Evolutionary conservation across 208 protist species (phyloP).

Genomic region (Leishmania lainsoni): DNA sequence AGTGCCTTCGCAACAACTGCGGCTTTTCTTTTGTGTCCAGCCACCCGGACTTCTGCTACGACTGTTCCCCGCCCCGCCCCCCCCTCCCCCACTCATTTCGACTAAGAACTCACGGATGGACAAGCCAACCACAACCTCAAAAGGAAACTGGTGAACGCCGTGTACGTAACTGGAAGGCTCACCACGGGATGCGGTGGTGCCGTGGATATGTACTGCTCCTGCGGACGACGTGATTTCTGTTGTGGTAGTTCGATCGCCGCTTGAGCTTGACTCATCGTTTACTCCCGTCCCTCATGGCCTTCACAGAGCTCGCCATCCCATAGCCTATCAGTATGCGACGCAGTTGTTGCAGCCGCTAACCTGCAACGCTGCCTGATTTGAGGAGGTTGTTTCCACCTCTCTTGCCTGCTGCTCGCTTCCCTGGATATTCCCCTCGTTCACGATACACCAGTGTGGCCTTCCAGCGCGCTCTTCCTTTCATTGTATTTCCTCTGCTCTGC

Average conservation of each 20-base stretch:
- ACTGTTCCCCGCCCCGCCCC: too few species aligned
- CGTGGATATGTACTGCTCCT: background rate
- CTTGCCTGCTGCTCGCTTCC: background rate
- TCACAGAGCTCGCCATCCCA: background rate
- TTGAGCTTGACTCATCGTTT: background rate
- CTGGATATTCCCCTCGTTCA: background rate
- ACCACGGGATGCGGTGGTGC: background rate
- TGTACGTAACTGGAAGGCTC: too few species aligned
- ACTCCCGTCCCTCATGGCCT: background rate
- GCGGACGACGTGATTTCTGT: background rate
- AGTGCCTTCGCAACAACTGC: background rate
- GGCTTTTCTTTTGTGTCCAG: background rate
- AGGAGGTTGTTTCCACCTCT: background rate
- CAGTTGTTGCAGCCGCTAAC: background rate
- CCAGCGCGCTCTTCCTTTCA: too few species aligned
- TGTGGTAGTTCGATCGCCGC: background rate
- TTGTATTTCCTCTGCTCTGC: background rate
- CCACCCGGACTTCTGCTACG: background rate
- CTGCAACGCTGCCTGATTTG: background rate
- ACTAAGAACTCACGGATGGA: background rate
- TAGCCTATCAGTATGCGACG: background rate
- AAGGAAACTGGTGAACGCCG: background rate
- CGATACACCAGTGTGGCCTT: background rate
- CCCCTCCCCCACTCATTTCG: background rate
- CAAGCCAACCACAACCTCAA: background rate